These are phyloP conservation scores for Jimgerdemannia flammicorona DNA, from an alignment of 192 early-diverging fungal species.

Conservation along the genomic window DNA sequence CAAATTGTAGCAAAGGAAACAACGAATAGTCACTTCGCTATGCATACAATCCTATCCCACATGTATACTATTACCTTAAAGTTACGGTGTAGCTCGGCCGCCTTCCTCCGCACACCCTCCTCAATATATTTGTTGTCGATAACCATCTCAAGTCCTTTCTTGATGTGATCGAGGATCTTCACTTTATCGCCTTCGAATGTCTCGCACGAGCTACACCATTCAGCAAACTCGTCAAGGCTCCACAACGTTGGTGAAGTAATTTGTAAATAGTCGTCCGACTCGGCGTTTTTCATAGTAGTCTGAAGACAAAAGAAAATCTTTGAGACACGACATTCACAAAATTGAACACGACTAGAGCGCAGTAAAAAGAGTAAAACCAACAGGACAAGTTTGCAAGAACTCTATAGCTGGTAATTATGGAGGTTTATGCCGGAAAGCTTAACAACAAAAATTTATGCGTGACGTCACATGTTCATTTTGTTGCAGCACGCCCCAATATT, in stretches of 20 bases:
- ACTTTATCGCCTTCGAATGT: slow-evolving; percentile 7
- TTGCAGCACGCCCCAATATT: too few species aligned
- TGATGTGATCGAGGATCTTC: slow-evolving; percentile 16
- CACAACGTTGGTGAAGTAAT: slow-evolving; percentile 8
- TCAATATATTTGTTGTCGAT: slow-evolving; percentile 9
- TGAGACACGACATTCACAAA: too few species aligned
- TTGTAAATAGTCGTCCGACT: slow-evolving; percentile 9
- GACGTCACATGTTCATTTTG: too few species aligned
- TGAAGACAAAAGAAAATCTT: too few species aligned
- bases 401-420: not conserved
- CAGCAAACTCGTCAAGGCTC: slow-evolving; percentile 5
- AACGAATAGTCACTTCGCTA: slow-evolving; percentile 7
- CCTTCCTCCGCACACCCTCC: not conserved
- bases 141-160: slow-evolving; percentile 6
- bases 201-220: slow-evolving; percentile 8
- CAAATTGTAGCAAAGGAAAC: slow-evolving; percentile 6
- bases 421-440: too few species aligned
- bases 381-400: not conserved
- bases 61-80: slow-evolving; percentile 1
- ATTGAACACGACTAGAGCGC: too few species aligned
- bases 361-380: too few species aligned
- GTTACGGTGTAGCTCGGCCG: not conserved
- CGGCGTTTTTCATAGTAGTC: not conserved
- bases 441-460: too few species aligned
- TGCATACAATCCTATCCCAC: slow-evolving; percentile 17